These are phyloP conservation scores for Senecio squalidus DNA, from an alignment of 140 eudicot species.

Conservation along the genomic window DNA sequence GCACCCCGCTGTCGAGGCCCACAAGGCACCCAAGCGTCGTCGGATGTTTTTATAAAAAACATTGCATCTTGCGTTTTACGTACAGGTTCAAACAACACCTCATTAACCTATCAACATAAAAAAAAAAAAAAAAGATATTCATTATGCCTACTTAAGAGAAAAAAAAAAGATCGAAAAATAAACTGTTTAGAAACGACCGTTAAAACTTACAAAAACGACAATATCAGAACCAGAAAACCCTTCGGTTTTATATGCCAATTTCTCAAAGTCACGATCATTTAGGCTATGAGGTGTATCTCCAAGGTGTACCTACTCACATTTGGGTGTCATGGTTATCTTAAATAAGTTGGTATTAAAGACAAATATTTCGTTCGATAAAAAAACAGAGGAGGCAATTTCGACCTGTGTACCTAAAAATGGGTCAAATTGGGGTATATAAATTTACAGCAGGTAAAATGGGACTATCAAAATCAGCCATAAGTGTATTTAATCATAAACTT, in stretches of 20 bases:
- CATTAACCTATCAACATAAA: slow-evolving; percentile 39
- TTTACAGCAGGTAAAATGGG: neutral
- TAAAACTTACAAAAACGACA: slow-evolving; percentile 54
- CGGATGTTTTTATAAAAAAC: slow-evolving; percentile 42
- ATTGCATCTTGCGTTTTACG: slow-evolving; percentile 65
- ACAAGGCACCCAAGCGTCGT: slow-evolving; percentile 53
- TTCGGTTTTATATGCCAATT: slow-evolving; percentile 44
- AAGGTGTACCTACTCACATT: slow-evolving; percentile 43
- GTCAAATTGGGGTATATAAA: neutral
- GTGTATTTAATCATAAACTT: too few species aligned
- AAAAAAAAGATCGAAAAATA: neutral
- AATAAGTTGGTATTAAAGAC: neutral
- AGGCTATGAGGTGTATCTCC: slow-evolving; percentile 64
- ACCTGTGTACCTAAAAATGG: neutral
- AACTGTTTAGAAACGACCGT: neutral
- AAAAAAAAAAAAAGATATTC: neutral
- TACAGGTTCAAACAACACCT: slow-evolving; percentile 65
- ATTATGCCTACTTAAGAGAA: neutral
- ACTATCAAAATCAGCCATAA: too few species aligned
- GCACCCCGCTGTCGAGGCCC: slow-evolving; percentile 75
- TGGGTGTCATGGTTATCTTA: neutral
- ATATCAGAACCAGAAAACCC: slow-evolving; percentile 67
- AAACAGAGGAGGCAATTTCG: neutral
- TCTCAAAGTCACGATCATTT: slow-evolving; percentile 52
- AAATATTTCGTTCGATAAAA: neutral